phyloP scores from a whole-genome alignment of 371 early-diverging fungal genomes.

The Apophysomyces trapeziformis region DNA sequence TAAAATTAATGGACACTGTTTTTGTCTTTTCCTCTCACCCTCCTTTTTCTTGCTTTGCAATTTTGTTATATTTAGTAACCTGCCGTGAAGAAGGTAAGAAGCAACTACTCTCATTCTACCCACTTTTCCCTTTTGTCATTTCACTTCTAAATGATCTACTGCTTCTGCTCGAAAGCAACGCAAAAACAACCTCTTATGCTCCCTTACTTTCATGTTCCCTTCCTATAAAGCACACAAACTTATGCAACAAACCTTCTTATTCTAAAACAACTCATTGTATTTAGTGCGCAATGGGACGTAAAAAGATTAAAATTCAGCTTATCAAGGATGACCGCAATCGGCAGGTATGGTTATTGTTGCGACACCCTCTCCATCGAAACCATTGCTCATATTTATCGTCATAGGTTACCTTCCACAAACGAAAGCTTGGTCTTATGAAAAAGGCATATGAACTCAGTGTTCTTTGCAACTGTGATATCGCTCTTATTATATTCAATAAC shows the following conservation, averaged over 20 bases:
- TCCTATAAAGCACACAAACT: neutral
- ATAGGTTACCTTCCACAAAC: conserved; percentile 95
- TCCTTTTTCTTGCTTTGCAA: conserved; percentile 15
- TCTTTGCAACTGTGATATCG: conserved; percentile 97
- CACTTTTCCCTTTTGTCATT: neutral
- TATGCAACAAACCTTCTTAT: neutral
- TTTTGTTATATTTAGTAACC: conserved; percentile 17
- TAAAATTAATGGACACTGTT: conserved; percentile 10
- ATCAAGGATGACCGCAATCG: conserved; percentile 95
- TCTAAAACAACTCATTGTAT: conserved; percentile 1
- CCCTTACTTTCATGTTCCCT: too few relatives aligned
- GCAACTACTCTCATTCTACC: neutral
- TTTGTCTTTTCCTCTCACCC: conserved; percentile 13
- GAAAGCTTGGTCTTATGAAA: conserved; percentile 99
- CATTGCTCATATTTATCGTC: neutral
- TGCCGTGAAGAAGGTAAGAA: conserved; percentile 6
- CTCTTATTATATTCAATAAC: conserved; percentile 87
- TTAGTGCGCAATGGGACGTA: conserved; percentile 80
- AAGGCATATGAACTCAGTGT: conserved; percentile 98
- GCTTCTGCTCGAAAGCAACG: too few relatives aligned
- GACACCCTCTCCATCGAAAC: conserved; percentile 2
- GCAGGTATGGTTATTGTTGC: conserved; percentile 61
- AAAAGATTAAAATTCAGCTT: conserved; percentile 95
- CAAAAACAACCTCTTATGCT: too few relatives aligned
- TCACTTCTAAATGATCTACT: neutral